Evolutionary conservation across 1,284 basidiomycete species (phyloP), one percentile per base, ranked within the genome.

Genomic region (Sanghuangporus sanghuang): DNA sequence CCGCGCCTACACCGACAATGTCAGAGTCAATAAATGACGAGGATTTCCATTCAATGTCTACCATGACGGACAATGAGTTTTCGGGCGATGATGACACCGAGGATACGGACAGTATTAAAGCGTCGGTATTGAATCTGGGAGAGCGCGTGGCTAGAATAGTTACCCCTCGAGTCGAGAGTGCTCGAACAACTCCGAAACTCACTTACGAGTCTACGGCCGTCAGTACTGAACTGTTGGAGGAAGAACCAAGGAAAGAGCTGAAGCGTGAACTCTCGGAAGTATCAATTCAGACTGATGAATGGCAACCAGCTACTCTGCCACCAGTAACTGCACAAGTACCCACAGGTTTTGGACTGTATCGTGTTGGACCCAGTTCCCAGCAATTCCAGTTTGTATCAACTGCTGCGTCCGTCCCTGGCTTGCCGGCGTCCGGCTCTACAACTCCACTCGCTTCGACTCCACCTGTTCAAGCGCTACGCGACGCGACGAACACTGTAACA

Each of bases 371-470:
- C 1, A 73, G 75, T 59, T 75, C 77, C 23, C 88, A 90, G 52
- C 88, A 86, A 68, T 92, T 92, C 85, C 88, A 91, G 70, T 90
- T 90, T 70, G 80, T 92, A 57, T 75, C 84, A 21, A 76, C 87
- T 6, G 76, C 80, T 11, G 74, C 82, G 12, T 58, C 66, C 36
- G 42, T 63, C 6, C 75, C 81, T 21, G 69, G 74, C 55, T 70
- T 73, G 14, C 72, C 76, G 21, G 69, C 73, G n/a, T 67, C 71
- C 2, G 69, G 71, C 1, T 62, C 70, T 48, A 66, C 67, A 61
- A 68, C 69, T 40, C 71, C 57, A 71, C 65, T 69, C 8, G 63
- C 71, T 42, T 62, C 69, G 4, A 74, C 78, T 18, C 75, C 81
- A 0, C 78, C 82, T 21, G 73, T 79, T 56, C 73, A 79, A 6